These are phyloP conservation scores for Biscogniauxia mediterranea DNA, from an alignment of 2,329 filamentous ascomycete species.

Conservation along the genomic window DNA sequence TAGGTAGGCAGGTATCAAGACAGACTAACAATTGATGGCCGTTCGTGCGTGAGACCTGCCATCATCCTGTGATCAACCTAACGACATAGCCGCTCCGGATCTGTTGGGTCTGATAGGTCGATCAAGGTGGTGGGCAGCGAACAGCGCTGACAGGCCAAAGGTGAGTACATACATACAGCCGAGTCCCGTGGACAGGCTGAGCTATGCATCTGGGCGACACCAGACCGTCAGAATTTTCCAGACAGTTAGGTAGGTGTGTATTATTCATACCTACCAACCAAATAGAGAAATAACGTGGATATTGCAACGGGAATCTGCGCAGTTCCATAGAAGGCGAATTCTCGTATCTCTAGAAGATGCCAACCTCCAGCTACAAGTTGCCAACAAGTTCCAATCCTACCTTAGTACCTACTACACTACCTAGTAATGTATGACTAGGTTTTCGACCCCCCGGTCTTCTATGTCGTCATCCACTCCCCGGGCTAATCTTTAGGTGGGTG, in stretches of 20 bases:
- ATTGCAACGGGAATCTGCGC: too few relatives aligned
- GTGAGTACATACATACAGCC: background rate
- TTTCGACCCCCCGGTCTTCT: too few relatives aligned
- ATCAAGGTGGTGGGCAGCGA: background rate
- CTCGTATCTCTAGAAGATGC: too few relatives aligned
- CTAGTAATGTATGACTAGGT: too few relatives aligned
- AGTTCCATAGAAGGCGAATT: too few relatives aligned
- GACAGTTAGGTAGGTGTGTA: background rate
- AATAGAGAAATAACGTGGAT: background rate
- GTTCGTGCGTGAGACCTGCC: conserved; percentile 15
- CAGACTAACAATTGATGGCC: conserved; percentile 9
- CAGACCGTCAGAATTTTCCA: background rate
- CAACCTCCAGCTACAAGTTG: background rate
- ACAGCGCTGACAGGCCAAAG: background rate
- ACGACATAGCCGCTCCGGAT: conserved; percentile 7
- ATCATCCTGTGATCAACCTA: conserved; percentile 22
- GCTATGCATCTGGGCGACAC: background rate
- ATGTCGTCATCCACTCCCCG: too few relatives aligned
- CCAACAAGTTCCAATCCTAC: too few relatives aligned
- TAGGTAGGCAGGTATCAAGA: too few relatives aligned
- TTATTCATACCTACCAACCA: background rate
- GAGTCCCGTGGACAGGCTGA: background rate
- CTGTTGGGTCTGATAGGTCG: conserved; percentile 17
- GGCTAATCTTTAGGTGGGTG: too few relatives aligned
- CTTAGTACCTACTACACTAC: too few relatives aligned